Conservation (phyloP, 768 basidiomycete genomes). For the Suillus subaureus region DNA sequence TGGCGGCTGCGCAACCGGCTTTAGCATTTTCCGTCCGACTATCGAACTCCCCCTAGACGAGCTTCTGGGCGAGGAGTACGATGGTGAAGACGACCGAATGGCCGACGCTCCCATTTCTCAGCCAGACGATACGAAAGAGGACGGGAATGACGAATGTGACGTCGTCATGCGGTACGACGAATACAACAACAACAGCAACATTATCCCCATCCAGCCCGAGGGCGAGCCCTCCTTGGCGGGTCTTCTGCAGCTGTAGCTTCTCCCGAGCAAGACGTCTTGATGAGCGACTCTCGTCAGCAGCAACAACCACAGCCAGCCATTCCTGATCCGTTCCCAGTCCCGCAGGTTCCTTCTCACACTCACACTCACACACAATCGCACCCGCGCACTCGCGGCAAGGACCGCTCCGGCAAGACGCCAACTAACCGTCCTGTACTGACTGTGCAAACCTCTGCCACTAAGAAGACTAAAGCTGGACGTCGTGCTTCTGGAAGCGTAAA, state of each 20-base stretch:
- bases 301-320: slow-evolving; percentile 10
- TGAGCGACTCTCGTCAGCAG: slow-evolving; percentile 29
- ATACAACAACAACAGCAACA: not conserved
- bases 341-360: slow-evolving; percentile 26
- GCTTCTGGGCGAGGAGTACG: slow-evolving; percentile 45
- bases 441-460: slow-evolving; percentile 51
- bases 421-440: slow-evolving; percentile 59
- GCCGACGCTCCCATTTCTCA: not conserved
- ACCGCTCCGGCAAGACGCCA: slow-evolving; percentile 29
- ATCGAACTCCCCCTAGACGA: slow-evolving; percentile 89
- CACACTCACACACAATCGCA: slow-evolving; percentile 59
- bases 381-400: slow-evolving; percentile 47
- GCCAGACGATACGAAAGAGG: not conserved
- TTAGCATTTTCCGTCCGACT: slow-evolving; percentile 73
- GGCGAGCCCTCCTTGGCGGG: slow-evolving; percentile 7
- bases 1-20: slow-evolving; percentile 48
- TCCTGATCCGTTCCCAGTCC: slow-evolving; percentile 28
- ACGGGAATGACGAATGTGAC: not conserved
- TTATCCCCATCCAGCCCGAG: slow-evolving; percentile 10
- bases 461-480: slow-evolving; percentile 1
- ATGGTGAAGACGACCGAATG: not conserved
- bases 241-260: not conserved
- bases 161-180: slow-evolving; percentile 24
- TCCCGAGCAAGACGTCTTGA: slow-evolving; percentile 22
- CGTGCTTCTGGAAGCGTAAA: not conserved